Conservation (phyloP, 106 monocot species). For the Xerophyta viscosa region DNA sequence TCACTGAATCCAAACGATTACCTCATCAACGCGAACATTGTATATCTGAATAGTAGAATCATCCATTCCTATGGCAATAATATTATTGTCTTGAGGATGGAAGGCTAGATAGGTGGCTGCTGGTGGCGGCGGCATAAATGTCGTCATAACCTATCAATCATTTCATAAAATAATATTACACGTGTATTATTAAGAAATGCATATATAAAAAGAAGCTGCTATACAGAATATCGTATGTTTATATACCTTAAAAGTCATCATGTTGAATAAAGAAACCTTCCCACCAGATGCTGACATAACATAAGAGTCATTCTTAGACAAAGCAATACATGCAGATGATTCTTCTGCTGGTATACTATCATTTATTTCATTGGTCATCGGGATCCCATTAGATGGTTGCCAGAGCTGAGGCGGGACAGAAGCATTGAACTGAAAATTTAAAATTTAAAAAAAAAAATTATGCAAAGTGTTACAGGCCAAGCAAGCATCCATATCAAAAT, state of each 20-base stretch:
- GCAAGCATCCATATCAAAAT: no score
- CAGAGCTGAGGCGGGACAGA: constrained; percentile 65
- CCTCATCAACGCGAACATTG: constrained; percentile 90
- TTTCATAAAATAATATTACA: not conserved
- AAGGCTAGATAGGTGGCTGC: constrained; percentile 86
- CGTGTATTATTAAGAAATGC: no score
- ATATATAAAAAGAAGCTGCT: no score
- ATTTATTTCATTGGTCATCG: constrained; percentile 78
- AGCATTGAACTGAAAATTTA: constrained; percentile 69
- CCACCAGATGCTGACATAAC: constrained; percentile 98
- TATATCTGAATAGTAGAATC: constrained; percentile 95
- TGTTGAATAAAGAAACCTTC: constrained; percentile 84
- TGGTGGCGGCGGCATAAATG: constrained; percentile 91
- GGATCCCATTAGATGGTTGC: constrained; percentile 79
- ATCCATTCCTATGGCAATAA: constrained; percentile 97
- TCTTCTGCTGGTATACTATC: constrained; percentile 73
- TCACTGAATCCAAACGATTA: constrained; percentile 11
- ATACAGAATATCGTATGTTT: no score
- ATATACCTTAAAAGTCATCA: constrained; percentile 76
- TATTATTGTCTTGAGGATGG: constrained; percentile 89
- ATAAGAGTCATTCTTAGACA: constrained; percentile 95
- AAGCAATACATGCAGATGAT: constrained; percentile 75
- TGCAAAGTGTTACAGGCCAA: no score
- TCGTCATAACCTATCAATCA: constrained; percentile 72
- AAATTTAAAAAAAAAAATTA: no score